Evolutionary conservation across 805 yeast species (phyloP).

Genomic region (Ogataea methanolica): DNA sequence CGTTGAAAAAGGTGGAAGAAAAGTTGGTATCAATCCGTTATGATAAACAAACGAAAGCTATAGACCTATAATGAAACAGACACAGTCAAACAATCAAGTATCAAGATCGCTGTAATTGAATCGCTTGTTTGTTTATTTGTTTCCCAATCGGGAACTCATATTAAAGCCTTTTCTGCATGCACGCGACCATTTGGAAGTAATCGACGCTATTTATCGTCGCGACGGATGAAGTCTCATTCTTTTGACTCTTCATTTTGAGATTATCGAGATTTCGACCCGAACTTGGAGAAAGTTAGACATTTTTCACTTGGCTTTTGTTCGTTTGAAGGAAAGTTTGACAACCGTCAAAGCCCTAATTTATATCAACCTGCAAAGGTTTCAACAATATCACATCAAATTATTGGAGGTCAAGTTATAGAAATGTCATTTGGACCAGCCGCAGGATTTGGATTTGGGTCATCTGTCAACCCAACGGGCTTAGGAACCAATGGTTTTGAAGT

Average conservation of each 20-base stretch:
- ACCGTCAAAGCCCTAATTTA: too few relatives aligned
- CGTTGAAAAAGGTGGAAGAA: too few relatives aligned
- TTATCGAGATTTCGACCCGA: too few relatives aligned
- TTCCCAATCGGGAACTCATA: background rate
- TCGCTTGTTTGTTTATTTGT: background rate
- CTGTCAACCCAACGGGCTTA: constrained; percentile 19
- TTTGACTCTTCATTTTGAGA: too few relatives aligned
- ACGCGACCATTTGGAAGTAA: background rate
- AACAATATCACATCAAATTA: too few relatives aligned
- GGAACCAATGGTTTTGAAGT: constrained; percentile 44
- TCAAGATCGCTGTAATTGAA: background rate
- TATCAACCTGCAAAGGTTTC: too few relatives aligned
- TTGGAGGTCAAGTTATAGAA: too few relatives aligned
- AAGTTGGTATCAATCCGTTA: too few relatives aligned
- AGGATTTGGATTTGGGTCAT: constrained; percentile 13
- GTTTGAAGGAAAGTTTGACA: too few relatives aligned
- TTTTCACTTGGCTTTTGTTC: too few relatives aligned
- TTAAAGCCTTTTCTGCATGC: background rate
- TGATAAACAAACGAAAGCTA: background rate
- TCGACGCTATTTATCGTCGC: background rate
- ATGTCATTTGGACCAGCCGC: background rate
- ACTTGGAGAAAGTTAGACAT: too few relatives aligned
- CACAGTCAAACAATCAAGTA: background rate
- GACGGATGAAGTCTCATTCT: too few relatives aligned
- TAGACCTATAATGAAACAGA: background rate